Evolutionary conservation across 495 filamentous ascomycete species (phyloP), one percentile per base, ranked within the genome.

Genomic region (Physcia stellaris): DNA sequence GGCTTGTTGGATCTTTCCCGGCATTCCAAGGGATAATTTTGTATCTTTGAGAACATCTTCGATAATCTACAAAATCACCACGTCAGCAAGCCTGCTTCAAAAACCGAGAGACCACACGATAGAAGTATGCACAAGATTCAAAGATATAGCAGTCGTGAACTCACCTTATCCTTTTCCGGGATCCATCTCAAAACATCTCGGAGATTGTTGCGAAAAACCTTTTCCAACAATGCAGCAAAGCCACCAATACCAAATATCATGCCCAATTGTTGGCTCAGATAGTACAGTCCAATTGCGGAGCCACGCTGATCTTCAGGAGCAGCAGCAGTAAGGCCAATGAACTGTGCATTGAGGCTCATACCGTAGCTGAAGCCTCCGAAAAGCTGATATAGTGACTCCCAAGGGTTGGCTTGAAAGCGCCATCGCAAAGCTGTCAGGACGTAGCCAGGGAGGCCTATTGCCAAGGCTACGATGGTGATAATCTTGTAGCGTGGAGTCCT

Each of bases 191-290:
- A n/a, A n/a, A n/a, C n/a, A n/a, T n/a, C n/a, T n/a, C n/a, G n/a
- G n/a, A n/a, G n/a, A n/a, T n/a, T n/a, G n/a, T n/a, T n/a, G n/a
- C n/a, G n/a, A n/a, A n/a, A n/a, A n/a, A n/a, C n/a, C n/a, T n/a
- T n/a, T n/a, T n/a, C n/a, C n/a, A n/a, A n/a, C n/a, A n/a, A n/a
- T n/a, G 48, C 47, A 3, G 49, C 39, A 7, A 32, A 49, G 24
- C 31, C 27, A 1, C 53, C 43, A 2, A 49, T 54, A 2, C 60
- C 58, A 3, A 61, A 37, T 7, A 60, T 51, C 11, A 55, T 44
- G 0, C 58, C 60, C 12, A 63, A 39, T 41, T 63, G 57, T 39
- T 61, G 57, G 32, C 48, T 50, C 16, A 61, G 44, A 30, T 48
- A 63, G 34, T 56, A 61, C 19, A 55, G 42, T 17, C 53, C 46